phyloP scores from a whole-genome alignment of 805 yeast species.

The Candida chauliodis region DNA sequence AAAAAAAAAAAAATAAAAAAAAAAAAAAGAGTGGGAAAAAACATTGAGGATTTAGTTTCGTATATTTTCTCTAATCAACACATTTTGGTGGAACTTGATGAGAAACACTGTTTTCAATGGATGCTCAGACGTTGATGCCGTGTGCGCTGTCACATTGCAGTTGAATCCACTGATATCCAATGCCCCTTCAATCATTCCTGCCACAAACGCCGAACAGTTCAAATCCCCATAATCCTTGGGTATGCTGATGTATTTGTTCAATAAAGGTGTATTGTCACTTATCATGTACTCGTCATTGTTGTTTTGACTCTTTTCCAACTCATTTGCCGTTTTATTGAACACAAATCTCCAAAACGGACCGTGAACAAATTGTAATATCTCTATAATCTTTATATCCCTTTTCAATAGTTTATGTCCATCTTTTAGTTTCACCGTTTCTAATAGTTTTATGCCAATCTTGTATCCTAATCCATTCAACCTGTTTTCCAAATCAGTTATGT shows the following conservation, averaged over 20 bases:
- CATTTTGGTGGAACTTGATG: conserved; percentile 61
- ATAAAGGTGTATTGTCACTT: conserved; percentile 67
- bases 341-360: conserved; percentile 68
- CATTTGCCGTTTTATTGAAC: conserved; percentile 73
- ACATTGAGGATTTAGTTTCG: conserved; percentile 16
- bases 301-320: conserved; percentile 69
- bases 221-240: conserved; percentile 77
- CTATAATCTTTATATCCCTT: conserved; percentile 64
- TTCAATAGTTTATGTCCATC: conserved; percentile 60
- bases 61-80: conserved; percentile 51
- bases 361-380: conserved; percentile 68
- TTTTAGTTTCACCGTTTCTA: conserved; percentile 67
- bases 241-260: conserved; percentile 68
- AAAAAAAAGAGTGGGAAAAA: not conserved
- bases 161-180: conserved; percentile 69
- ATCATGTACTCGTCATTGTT: conserved; percentile 73
- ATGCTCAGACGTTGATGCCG: conserved; percentile 54
- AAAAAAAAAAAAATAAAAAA: not conserved
- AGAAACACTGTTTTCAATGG: conserved; percentile 74
- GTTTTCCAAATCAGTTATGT: conserved; percentile 56
- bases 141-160: conserved; percentile 80
- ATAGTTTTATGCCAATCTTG: conserved; percentile 65
- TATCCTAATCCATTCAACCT: conserved; percentile 73
- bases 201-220: conserved; percentile 79
- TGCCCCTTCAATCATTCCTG: conserved; percentile 82